phyloP scores from a whole-genome alignment of 768 basidiomycete genomes.

The Auricularia cornea region DNA sequence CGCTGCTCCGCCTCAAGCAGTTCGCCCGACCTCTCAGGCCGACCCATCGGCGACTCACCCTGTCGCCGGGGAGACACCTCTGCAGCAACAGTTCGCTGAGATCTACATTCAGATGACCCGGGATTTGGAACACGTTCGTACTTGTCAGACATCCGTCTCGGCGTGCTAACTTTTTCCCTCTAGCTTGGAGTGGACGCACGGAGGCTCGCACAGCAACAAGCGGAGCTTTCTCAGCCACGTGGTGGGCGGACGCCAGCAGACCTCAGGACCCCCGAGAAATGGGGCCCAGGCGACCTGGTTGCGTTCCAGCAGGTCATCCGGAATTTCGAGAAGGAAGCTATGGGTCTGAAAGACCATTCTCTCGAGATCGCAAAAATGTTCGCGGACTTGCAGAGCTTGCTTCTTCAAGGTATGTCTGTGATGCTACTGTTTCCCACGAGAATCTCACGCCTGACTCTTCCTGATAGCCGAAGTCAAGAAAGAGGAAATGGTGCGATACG shows the following conservation, averaged over 20 bases:
- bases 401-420: conserved; percentile 52
- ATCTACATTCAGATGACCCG: conserved; percentile 38
- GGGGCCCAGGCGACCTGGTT: conserved; percentile 43
- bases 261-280: conserved; percentile 40
- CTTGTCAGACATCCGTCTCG: background rate
- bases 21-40: background rate
- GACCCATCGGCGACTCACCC: background rate
- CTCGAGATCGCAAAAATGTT: conserved; percentile 34
- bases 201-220: conserved; percentile 27
- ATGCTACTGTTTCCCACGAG: background rate
- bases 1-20: conserved; percentile 1
- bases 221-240: conserved; percentile 28
- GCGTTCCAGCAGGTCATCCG: conserved; percentile 44
- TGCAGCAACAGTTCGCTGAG: conserved; percentile 56
- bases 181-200: conserved; percentile 41
- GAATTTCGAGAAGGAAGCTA: conserved; percentile 44
- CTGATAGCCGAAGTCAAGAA: conserved; percentile 63
- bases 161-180: conserved; percentile 1
- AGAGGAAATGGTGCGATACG: conserved; percentile 76
- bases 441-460: conserved; percentile 1
- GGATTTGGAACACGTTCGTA: conserved; percentile 55
- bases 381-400: conserved; percentile 51
- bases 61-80: conserved; percentile 43
- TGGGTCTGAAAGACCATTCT: conserved; percentile 35
- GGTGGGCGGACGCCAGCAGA: conserved; percentile 38